Evolutionary conservation across 225 moss, liverwort and hornwort species (phyloP), one percentile per base, ranked within the genome.

Genomic region (Anthoceros angustus): DNA sequence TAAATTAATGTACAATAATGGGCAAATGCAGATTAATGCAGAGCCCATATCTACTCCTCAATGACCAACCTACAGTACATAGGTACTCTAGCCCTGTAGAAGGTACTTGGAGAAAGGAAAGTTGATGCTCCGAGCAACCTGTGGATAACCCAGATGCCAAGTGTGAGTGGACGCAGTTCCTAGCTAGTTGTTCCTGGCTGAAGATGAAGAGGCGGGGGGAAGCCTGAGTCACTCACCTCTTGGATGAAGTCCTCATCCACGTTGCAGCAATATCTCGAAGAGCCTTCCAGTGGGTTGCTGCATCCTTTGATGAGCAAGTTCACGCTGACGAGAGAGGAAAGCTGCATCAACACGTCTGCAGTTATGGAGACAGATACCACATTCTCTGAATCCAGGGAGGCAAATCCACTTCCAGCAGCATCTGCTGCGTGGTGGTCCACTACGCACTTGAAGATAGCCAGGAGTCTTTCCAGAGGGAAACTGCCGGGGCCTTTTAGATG

Each of bases 41-140:
- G 32, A 32, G 32, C 32, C 32, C 32, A 32, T 32, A 4, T 32
- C 32, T 32, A 32, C 32, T 32, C 32, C 32, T 32, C 1, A 32
- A 32, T 32, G 2, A 32, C 32, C 32, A 32, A 32, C 32, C 32
- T 1, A 32, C 4, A 32, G 32, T 32, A 32, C 2, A 32, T 32
- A 32, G 32, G n/a, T n/a, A n/a, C 32, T 32, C 32, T 75, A 91
- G 41, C 88, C 84, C 75, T 91, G 86, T 40, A 95, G 88, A 73
- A 95, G 76, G 66, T 90, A 91, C 43, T 86, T 95, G 12, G 88
- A 80, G 64, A 95, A 78, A 26, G 94, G 94, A 11, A 95, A 95
- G 61, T 79, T 80, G 40, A 91, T 88, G 70, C 91, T 95, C 72
- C 69, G 76, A 40, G 94, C 88, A 66, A 95, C 73, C 94, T 94